phyloP scores from a whole-genome alignment of 176 grass and related monocot genomes.

The Musa schizocarpa region DNA sequence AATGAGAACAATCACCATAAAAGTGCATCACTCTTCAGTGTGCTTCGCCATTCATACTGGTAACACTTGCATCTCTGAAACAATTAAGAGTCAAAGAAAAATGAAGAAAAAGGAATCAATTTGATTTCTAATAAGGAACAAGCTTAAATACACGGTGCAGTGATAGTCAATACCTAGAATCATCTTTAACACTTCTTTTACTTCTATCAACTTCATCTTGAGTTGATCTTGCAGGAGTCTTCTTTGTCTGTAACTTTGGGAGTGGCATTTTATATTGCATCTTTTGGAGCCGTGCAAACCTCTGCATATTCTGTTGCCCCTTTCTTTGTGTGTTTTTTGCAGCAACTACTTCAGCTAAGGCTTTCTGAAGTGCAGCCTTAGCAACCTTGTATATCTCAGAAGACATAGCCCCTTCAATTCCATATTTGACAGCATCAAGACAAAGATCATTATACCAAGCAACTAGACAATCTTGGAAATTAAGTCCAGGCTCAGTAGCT shows the following conservation, averaged over 20 bases:
- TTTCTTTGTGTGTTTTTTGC: slow-evolving; percentile 38
- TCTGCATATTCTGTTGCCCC: slow-evolving; percentile 30
- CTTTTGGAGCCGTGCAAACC: slow-evolving; percentile 33
- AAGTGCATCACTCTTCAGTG: not conserved
- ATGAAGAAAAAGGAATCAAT: slow-evolving; percentile 1
- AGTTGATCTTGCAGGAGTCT: slow-evolving; percentile 19
- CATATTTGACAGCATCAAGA: slow-evolving; percentile 29
- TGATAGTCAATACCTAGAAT: slow-evolving; percentile 9
- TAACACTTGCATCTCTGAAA: slow-evolving; percentile 5
- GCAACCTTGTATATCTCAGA: slow-evolving; percentile 46
- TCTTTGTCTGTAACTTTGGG: slow-evolving; percentile 40
- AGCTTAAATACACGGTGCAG: not conserved
- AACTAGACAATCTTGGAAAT: slow-evolving; percentile 28
- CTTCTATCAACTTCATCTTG: slow-evolving; percentile 22
- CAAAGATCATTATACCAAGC: slow-evolving; percentile 56
- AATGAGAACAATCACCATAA: not conserved
- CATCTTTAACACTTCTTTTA: slow-evolving; percentile 8
- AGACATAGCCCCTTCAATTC: slow-evolving; percentile 28
- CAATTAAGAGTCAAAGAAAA: not conserved
- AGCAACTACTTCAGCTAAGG: slow-evolving; percentile 35
- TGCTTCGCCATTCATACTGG: not conserved
- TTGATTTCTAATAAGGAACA: not conserved
- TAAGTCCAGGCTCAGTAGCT: slow-evolving; percentile 13
- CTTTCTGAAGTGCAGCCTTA: slow-evolving; percentile 48
- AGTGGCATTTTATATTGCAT: slow-evolving; percentile 40